These are phyloP conservation scores for Pleurotus citrinopileatus DNA, from an alignment of 768 basidiomycete genomes.

Conservation along the genomic window DNA sequence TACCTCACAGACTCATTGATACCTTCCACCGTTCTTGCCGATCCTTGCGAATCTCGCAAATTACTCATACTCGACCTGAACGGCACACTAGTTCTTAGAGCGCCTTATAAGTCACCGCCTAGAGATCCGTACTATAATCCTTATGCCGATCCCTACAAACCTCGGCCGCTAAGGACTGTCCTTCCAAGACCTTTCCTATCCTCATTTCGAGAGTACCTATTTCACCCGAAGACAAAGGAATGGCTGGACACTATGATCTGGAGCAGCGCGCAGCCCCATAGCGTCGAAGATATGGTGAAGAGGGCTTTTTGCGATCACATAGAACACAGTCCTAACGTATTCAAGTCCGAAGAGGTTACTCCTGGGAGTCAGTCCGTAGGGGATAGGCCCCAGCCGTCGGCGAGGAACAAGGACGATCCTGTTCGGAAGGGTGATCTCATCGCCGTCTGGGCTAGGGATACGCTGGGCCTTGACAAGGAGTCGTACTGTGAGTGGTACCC, in stretches of 20 bases:
- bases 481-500: constrained; percentile 66
- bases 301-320: constrained; percentile 48
- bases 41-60: constrained; percentile 42
- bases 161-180: constrained; percentile 32
- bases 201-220: constrained; percentile 60
- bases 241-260: constrained; percentile 89
- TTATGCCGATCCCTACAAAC: constrained; percentile 21
- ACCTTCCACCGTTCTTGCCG: constrained; percentile 23
- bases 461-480: constrained; percentile 56
- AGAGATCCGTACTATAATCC: constrained; percentile 11
- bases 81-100: constrained; percentile 67
- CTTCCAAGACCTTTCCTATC: constrained; percentile 66
- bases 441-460: constrained; percentile 80
- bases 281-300: constrained; percentile 72
- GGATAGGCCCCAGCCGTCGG: neutral
- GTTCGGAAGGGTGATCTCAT: neutral
- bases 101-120: constrained; percentile 29
- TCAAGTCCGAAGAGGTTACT: too few relatives aligned
- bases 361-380: neutral
- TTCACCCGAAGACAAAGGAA: constrained; percentile 50
- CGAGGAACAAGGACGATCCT: neutral
- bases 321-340: constrained; percentile 13
- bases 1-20: constrained; percentile 29
- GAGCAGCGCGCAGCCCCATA: constrained; percentile 84
- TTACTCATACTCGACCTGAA: constrained; percentile 76